Percentiles rank a stretch among this genome's conserved stretches.
Conservation (phyloP, 2,329 filamentous ascomycete genomes). For the Pochonia chlamydosporia region DNA sequence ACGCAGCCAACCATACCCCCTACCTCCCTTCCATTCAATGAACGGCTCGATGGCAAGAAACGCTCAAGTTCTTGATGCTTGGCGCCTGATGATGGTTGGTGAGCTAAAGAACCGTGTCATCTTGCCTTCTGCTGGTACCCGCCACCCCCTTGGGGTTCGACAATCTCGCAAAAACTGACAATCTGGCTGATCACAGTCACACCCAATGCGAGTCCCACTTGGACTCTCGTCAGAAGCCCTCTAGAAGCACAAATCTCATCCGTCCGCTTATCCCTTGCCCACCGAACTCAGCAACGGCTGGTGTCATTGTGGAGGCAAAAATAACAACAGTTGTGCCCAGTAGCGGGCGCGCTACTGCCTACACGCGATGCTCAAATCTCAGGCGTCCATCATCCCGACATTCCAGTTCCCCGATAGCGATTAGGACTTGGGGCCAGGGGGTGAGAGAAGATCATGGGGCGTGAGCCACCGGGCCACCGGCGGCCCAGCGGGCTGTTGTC, state of each 20-base stretch:
- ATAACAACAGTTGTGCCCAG: neutral
- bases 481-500: neutral
- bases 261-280: conserved; percentile 1
- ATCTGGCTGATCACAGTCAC: conserved; percentile 6
- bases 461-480: neutral
- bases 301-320: neutral
- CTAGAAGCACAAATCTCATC: conserved; percentile 4
- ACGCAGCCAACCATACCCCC: neutral
- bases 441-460: neutral
- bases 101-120: conserved; percentile 1
- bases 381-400: neutral
- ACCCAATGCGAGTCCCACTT: conserved; percentile 5
- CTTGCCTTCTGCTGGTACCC: conserved; percentile 1
- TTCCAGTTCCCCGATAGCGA: neutral
- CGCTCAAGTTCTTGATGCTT: no score
- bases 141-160: conserved; percentile 7
- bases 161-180: conserved; percentile 7
- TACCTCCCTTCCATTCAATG: neutral
- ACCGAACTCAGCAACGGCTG: neutral
- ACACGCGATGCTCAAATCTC: neutral
- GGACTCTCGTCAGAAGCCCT: conserved; percentile 5
- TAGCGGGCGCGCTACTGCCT: neutral
- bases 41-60: no score
- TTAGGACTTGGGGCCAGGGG: neutral
- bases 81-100: neutral